Evolutionary conservation across 345 rosid genomes (phyloP).

Genomic region (Acer negundo): DNA sequence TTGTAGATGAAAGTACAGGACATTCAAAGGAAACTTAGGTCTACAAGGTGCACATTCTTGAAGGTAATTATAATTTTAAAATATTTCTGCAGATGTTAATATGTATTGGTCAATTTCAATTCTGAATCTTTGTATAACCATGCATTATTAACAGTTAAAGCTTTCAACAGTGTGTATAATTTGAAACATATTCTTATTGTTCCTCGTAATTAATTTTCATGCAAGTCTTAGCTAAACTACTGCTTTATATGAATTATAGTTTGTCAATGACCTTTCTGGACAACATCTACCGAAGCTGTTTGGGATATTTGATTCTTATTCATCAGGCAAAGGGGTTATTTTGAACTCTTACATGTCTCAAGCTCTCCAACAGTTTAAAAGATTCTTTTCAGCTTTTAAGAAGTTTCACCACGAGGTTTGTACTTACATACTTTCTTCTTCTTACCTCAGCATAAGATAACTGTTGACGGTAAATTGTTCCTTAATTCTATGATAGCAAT

Average conservation of each 20-base stretch:
- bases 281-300: conserved; percentile 37
- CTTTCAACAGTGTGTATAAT: not conserved
- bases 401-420: conserved; percentile 82
- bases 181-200: not conserved
- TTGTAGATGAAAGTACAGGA: conserved; percentile 46
- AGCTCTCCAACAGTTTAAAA: conserved; percentile 36
- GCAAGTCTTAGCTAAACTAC: conserved; percentile 12
- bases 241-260: conserved; percentile 33
- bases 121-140: not conserved
- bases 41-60: conserved; percentile 47
- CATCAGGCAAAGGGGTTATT: conserved; percentile 26
- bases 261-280: conserved; percentile 36
- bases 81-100: not conserved
- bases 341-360: conserved; percentile 33
- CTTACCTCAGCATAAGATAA: not conserved
- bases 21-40: conserved; percentile 34
- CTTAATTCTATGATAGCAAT: not conserved
- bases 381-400: conserved; percentile 45
- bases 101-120: not conserved
- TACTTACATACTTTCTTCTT: not conserved
- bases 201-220: conserved; percentile 5
- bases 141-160: not conserved
- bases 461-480: not conserved
- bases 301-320: conserved; percentile 32
- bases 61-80: conserved; percentile 43